Evolutionary conservation across 2,329 filamentous ascomycete species (phyloP).

Genomic region (Dactylellina sp.): DNA sequence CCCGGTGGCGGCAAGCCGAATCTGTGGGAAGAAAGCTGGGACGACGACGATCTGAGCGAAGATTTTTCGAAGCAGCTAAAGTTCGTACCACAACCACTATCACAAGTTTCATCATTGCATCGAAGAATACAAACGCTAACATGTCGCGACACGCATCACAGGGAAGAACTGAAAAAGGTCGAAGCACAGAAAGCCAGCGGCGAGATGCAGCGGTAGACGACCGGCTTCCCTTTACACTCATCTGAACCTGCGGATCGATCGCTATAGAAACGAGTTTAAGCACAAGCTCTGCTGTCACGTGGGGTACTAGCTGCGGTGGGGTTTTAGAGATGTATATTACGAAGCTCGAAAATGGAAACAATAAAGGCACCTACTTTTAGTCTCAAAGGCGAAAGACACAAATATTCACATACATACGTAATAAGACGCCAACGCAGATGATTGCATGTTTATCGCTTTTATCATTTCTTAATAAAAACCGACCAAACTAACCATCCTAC

Average conservation of each 20-base stretch:
- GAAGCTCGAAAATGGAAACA: not conserved
- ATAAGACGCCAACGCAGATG: too few relatives aligned
- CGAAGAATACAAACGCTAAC: not conserved
- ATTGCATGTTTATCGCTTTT: not conserved
- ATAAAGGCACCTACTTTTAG: not conserved
- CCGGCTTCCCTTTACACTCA: not conserved
- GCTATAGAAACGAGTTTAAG: not conserved
- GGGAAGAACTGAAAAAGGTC: slow-evolving; percentile 95
- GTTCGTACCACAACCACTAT: slow-evolving; percentile 68
- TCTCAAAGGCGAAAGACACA: too few relatives aligned
- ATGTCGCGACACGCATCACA: slow-evolving; percentile 62
- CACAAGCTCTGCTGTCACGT: not conserved
- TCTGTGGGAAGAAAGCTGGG: slow-evolving; percentile 99
- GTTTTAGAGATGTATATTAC: slow-evolving; percentile 4
- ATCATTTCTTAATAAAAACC: not conserved
- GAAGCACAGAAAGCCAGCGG: slow-evolving; percentile 67
- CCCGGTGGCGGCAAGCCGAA: slow-evolving; percentile 79
- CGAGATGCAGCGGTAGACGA: slow-evolving; percentile 50
- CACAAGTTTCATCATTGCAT: not conserved
- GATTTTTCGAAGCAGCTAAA: slow-evolving; percentile 95
- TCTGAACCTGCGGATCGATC: not conserved
- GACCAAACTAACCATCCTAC: not conserved
- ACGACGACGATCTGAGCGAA: slow-evolving; percentile 96
- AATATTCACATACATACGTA: too few relatives aligned
- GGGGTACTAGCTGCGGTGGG: too few relatives aligned